Percentiles rank a stretch among this genome's conserved stretches.
These are phyloP conservation scores for Neofusicoccum laricinum DNA, from an alignment of 2,329 filamentous ascomycete genomes.

Conservation along the genomic window DNA sequence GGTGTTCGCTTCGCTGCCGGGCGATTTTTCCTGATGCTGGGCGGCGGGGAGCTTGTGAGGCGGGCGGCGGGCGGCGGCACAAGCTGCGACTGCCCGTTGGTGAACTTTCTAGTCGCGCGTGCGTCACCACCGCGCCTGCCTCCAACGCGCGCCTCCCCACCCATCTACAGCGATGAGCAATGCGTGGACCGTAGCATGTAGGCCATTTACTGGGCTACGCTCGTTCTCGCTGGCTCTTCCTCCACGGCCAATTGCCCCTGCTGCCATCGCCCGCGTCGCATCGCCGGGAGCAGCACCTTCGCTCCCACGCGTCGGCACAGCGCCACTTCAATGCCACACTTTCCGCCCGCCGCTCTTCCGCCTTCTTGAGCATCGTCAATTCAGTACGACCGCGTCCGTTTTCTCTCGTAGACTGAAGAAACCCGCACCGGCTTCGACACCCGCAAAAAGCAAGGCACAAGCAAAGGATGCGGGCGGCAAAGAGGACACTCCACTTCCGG, in stretches of 20 bases:
- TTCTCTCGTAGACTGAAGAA: neutral
- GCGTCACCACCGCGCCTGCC: constrained; percentile 3
- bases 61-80: neutral
- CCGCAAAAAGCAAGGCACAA: neutral
- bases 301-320: constrained; percentile 9
- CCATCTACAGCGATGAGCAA: constrained; percentile 25
- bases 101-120: constrained; percentile 1
- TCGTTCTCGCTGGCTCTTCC: constrained; percentile 21
- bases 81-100: neutral
- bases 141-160: neutral
- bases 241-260: constrained; percentile 22
- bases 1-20: neutral
- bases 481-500: constrained; percentile 14
- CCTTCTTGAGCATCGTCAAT: neutral
- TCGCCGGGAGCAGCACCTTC: neutral
- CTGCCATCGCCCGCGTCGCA: neutral
- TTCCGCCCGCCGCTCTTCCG: constrained; percentile 20
- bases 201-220: constrained; percentile 17
- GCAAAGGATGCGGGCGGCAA: neutral
- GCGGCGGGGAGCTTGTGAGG: constrained; percentile 10
- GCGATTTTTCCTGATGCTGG: neutral
- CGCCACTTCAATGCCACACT: constrained; percentile 23
- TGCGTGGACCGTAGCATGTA: constrained; percentile 28
- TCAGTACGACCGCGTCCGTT: neutral
- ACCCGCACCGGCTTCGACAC: neutral